phyloP scores from a whole-genome alignment of 129 eudicot genomes.

The Lactuca saligna region DNA sequence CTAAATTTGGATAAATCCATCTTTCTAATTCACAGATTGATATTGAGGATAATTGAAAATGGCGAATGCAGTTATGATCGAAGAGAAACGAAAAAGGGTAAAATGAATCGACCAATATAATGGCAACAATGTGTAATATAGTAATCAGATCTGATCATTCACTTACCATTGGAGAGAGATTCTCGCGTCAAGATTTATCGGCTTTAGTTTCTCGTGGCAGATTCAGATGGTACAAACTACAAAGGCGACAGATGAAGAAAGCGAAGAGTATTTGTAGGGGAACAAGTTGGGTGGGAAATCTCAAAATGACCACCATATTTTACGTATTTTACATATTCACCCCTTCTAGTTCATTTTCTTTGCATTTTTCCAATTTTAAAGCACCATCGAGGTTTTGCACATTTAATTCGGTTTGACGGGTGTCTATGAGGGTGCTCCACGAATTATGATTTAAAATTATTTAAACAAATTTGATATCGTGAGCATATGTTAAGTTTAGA shows the following conservation, averaged over 20 bases:
- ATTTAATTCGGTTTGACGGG: too few species aligned
- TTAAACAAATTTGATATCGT: too few species aligned
- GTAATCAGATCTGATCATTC: constrained; percentile 19
- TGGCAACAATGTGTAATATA: background rate
- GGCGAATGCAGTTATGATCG: constrained; percentile 21
- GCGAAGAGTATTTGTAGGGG: constrained; percentile 20
- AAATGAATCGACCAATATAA: background rate
- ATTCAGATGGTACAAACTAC: constrained; percentile 12
- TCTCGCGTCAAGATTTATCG: constrained; percentile 29
- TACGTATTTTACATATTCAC: background rate
- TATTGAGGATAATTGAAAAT: background rate
- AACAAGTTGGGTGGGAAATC: background rate
- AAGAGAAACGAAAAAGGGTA: background rate
- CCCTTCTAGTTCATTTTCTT: background rate
- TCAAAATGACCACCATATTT: constrained; percentile 14
- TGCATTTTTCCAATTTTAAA: background rate
- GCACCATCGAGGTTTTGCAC: background rate
- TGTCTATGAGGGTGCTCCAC: too few species aligned
- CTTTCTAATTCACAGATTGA: constrained; percentile 14
- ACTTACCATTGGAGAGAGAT: constrained; percentile 35
- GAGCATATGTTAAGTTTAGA: too few species aligned
- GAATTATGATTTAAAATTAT: too few species aligned
- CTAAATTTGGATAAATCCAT: constrained; percentile 3
- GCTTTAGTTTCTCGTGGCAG: constrained; percentile 30
- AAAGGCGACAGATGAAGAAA: constrained; percentile 3